Evolutionary conservation across 768 basidiomycete genomes (phyloP).

Genomic region (Suillus variegatus): DNA sequence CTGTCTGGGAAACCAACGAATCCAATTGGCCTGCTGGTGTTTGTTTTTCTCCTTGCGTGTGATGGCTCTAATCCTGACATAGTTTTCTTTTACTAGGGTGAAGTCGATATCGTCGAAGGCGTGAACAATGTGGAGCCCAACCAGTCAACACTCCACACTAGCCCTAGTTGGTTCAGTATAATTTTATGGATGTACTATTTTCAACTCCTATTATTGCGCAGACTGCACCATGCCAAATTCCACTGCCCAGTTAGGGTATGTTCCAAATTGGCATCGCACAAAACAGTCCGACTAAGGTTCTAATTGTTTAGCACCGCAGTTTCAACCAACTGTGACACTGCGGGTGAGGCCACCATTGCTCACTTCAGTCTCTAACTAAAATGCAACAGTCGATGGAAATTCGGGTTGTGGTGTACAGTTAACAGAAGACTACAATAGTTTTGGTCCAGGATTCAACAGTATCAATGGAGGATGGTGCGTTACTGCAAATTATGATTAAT

Average conservation of each 20-base stretch:
- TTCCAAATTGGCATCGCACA: not conserved
- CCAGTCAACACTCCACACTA: conserved; percentile 58
- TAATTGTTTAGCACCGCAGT: conserved; percentile 18
- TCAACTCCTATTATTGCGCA: conserved; percentile 7
- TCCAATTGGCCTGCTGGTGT: conserved; percentile 29
- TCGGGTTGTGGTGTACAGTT: conserved; percentile 38
- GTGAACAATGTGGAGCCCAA: conserved; percentile 58
- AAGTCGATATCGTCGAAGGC: conserved; percentile 34
- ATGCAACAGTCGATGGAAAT: conserved; percentile 29
- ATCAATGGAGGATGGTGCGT: conserved; percentile 42
- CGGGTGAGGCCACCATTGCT: conserved; percentile 14
- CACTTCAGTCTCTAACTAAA: conserved; percentile 7
- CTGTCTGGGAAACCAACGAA: conserved; percentile 29
- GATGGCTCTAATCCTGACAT: not conserved
- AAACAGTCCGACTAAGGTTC: not conserved
- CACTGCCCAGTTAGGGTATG: conserved; percentile 28
- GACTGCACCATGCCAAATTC: conserved; percentile 30
- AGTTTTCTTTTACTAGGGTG: conserved; percentile 21
- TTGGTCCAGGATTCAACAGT: conserved; percentile 31
- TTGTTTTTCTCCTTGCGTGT: not conserved
- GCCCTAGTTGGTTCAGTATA: conserved; percentile 35
- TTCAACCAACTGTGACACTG: conserved; percentile 24
- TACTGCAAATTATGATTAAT: not conserved
- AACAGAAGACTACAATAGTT: conserved; percentile 26
- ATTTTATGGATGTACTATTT: not conserved